Evolutionary conservation across 768 basidiomycete genomes (phyloP), one percentile per base, ranked within the genome.

Genomic region (Boletales sp.): DNA sequence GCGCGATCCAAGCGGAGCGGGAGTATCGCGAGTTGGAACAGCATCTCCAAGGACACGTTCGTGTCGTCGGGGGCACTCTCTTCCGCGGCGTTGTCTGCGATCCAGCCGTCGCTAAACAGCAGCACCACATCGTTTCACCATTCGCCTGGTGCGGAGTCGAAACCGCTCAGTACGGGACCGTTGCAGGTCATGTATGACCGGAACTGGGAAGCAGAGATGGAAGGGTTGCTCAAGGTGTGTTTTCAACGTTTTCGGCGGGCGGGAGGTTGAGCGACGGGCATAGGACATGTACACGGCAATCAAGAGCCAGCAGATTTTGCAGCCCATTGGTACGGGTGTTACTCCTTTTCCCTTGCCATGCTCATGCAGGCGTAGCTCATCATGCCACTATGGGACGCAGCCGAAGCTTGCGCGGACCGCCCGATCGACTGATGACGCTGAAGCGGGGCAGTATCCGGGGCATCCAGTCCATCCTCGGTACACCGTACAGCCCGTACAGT

Each of bases 281-380:
- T 56, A 94, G 90, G 96, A 99, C 62, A 95, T 99, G 79, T 99
- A 94, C 74, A 81, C 76, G 58, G 86, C 93, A 8, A 84, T 98
- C 70, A 94, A 94, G 72, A 81, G 76, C 36, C 89, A 94, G 59
- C 90, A 94, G 65, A 94, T 97, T 56, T 69, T 94, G 35, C 89
- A 94, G 55, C 94, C 94, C 2, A 68, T 85, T 25, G 78, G 74
- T 51, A 76, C 73, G 51, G 28, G 5, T 17, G 71, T 55, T 57
- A 57, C 28, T 50, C 60, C 42, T 54, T 61, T 46, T 75, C 82
- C 39, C 9, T 83, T 82, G 13, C 74, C 73, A 37, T 79, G 80
- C 21, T 85, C 82, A 21, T 63, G 81, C 32, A 82, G 75, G 37
- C 3, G 51, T 58, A 55, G 60, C 69, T 2, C 71, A 74, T 37